phyloP scores from a whole-genome alignment of 345 rosid species.

The Linum tenue region DNA sequence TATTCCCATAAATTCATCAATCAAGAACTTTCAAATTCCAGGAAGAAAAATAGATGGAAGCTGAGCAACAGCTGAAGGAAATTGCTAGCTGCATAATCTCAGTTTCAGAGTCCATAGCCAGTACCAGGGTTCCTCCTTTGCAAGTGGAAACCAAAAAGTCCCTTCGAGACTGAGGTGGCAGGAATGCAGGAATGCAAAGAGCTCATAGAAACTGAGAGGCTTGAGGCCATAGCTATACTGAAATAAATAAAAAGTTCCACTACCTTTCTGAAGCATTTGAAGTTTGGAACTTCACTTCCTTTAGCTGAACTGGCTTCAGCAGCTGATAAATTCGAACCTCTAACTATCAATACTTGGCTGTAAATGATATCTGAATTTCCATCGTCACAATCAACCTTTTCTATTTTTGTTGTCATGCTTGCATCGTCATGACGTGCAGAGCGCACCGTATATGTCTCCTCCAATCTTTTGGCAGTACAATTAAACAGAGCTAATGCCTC shows the following conservation, averaged over 20 bases:
- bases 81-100: too few relatives aligned
- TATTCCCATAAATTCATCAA: neutral
- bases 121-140: too few relatives aligned
- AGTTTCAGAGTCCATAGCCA: too few relatives aligned
- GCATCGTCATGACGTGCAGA: slow-evolving; percentile 14
- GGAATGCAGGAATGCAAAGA: neutral
- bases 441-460: slow-evolving; percentile 12
- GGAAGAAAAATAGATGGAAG: neutral
- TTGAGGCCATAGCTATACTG: neutral
- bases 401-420: slow-evolving; percentile 25
- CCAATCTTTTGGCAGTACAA: slow-evolving; percentile 17
- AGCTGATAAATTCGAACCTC: slow-evolving; percentile 22
- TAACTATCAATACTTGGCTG: slow-evolving; percentile 55
- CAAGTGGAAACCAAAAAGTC: too few relatives aligned
- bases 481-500: neutral
- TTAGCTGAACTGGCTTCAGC: slow-evolving; percentile 21
- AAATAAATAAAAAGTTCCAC: slow-evolving; percentile 4
- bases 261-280: slow-evolving; percentile 89
- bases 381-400: slow-evolving; percentile 35
- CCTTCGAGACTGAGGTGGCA: neutral
- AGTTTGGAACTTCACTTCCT: slow-evolving; percentile 37
- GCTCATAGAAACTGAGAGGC: too few relatives aligned
- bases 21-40: neutral
- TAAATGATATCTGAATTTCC: slow-evolving; percentile 63
- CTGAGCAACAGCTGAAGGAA: neutral